phyloP scores from a whole-genome alignment of 1,139 yeast genomes.

The Kodamaea alishanica region DNA sequence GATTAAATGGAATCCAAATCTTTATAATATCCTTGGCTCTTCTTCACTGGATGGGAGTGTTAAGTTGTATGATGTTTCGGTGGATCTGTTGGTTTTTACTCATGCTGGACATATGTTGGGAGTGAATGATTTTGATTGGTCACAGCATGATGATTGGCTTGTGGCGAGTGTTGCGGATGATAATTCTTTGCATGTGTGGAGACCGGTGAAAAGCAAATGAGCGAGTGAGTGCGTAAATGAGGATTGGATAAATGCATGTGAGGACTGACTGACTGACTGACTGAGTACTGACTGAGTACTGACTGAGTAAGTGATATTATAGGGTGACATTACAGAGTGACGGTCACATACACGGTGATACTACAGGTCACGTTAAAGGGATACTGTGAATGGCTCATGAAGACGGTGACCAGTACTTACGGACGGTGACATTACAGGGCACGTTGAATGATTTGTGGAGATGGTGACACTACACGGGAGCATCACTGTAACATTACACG shows the following conservation, averaged over 20 bases:
- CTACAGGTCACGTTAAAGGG: too few relatives aligned
- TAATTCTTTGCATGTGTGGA: conserved; percentile 85
- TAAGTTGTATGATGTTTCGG: conserved; percentile 63
- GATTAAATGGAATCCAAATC: conserved; percentile 74
- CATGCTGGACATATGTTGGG: conserved; percentile 93
- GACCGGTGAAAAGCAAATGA: conserved; percentile 31
- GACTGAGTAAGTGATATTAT: too few relatives aligned
- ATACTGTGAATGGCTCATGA: too few relatives aligned
- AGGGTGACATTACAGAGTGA: too few relatives aligned
- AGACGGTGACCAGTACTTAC: too few relatives aligned
- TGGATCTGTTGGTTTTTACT: conserved; percentile 51
- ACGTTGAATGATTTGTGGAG: too few relatives aligned
- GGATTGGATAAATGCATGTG: too few relatives aligned
- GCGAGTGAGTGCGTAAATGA: background rate
- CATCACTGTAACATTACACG: too few relatives aligned
- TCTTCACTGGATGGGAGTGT: conserved; percentile 72
- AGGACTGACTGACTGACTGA: background rate
- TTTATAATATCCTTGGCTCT: conserved; percentile 60
- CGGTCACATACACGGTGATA: too few relatives aligned
- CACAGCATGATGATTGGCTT: conserved; percentile 72
- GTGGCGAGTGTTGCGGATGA: conserved; percentile 84
- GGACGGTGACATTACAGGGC: too few relatives aligned
- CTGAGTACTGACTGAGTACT: background rate
- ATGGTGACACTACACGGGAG: too few relatives aligned
- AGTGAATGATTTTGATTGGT: conserved; percentile 86